Conservation (phyloP, 1,284 basidiomycete species). For the Tilletiopsis washingtonensis region DNA sequence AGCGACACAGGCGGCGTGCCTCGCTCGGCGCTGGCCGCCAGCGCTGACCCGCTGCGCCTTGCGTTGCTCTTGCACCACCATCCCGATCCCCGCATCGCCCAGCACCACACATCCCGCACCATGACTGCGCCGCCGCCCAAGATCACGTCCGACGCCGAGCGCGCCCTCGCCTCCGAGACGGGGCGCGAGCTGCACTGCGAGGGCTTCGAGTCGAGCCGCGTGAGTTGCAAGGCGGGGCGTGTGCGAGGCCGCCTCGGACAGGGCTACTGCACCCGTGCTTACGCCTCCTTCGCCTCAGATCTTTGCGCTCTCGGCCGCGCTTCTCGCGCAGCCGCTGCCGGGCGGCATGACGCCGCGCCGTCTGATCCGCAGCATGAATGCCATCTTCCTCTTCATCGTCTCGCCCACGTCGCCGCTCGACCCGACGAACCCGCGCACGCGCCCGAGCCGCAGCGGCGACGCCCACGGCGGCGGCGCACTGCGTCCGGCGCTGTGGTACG, state of each 20-base stretch:
- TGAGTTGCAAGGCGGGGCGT: conserved; percentile 8
- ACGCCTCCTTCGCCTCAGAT: conserved; percentile 2
- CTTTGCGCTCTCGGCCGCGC: conserved; percentile 33
- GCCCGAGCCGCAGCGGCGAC: conserved; percentile 17
- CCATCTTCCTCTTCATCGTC: conserved; percentile 40
- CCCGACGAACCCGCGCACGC: conserved; percentile 32
- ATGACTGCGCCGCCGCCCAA: too few species aligned
- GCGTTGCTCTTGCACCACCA: too few species aligned
- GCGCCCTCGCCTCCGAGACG: too few species aligned
- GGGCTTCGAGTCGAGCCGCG: conserved; percentile 35
- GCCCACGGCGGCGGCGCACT: conserved; percentile 34
- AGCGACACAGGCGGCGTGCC: too few species aligned
- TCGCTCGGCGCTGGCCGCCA: too few species aligned
- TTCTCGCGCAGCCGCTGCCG: conserved; percentile 24
- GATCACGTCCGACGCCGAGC: too few species aligned
- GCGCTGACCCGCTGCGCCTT: too few species aligned
- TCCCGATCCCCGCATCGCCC: too few species aligned
- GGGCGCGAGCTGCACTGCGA: conserved; percentile 30
- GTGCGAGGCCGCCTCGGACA: too few species aligned
- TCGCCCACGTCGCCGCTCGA: conserved; percentile 30
- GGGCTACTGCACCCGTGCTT: background rate
- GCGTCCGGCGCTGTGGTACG: conserved; percentile 33
- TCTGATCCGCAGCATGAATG: conserved; percentile 28
- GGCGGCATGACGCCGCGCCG: conserved; percentile 27
- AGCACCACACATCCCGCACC: too few species aligned